phyloP scores from a whole-genome alignment of 768 basidiomycete genomes.

The Boletus subcaerulescens region DNA sequence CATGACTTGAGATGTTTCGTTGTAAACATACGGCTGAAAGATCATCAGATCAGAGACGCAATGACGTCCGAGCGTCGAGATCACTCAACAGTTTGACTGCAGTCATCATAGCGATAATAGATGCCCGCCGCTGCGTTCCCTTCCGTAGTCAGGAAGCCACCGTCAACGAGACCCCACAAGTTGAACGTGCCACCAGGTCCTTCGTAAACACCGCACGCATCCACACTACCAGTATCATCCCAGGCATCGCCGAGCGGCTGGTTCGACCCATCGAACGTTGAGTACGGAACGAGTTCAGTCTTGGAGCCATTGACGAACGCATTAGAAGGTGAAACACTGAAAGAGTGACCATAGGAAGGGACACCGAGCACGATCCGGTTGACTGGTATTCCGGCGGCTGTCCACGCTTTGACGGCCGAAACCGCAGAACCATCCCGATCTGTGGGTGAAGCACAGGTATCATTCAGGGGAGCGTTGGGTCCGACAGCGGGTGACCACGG shows the following conservation, averaged over 20 bases:
- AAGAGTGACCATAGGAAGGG: conserved; percentile 80
- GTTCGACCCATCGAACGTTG: conserved; percentile 43
- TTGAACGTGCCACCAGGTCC: conserved; percentile 52
- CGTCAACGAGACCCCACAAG: conserved; percentile 58
- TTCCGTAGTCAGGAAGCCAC: conserved; percentile 45
- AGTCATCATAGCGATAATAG: conserved; percentile 55
- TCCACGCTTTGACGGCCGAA: conserved; percentile 72
- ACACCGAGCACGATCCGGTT: conserved; percentile 75
- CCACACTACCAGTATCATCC: conserved; percentile 45
- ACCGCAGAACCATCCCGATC: conserved; percentile 72
- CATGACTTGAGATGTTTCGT: conserved; percentile 51
- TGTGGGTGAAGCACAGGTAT: conserved; percentile 61
- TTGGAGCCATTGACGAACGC: conserved; percentile 37
- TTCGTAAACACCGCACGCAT: conserved; percentile 51
- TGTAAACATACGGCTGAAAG: conserved; percentile 65
- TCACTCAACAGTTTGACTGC: conserved; percentile 66
- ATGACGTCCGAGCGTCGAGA: not conserved
- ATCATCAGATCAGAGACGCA: not conserved
- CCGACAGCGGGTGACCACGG: conserved; percentile 55
- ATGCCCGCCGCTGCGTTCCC: conserved; percentile 42
- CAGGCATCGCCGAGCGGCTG: conserved; percentile 56
- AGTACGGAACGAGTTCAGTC: conserved; percentile 43
- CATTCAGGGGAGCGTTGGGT: conserved; percentile 78
- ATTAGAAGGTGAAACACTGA: conserved; percentile 35
- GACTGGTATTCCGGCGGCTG: conserved; percentile 67